phyloP scores from a whole-genome alignment of 495 filamentous ascomycete species.

The Penicillium parvum region DNA sequence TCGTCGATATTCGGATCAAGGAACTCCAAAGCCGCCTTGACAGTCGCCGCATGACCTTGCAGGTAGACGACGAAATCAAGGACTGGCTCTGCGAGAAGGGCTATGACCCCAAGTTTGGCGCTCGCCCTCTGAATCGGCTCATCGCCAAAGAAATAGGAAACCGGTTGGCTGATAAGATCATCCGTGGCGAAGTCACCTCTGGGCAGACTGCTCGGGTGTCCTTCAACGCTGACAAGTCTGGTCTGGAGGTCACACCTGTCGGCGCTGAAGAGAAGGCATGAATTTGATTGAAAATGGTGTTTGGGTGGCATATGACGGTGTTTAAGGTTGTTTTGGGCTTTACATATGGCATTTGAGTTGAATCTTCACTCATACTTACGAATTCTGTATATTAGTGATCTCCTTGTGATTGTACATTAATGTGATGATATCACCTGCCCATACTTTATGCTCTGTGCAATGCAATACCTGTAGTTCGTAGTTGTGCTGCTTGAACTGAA shows the following conservation, averaged over 20 bases:
- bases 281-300: too few relatives aligned
- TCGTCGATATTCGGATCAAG: conserved; percentile 84
- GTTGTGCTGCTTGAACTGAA: neutral
- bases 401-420: conserved; percentile 10
- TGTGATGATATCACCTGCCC: conserved; percentile 4
- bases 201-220: conserved; percentile 68
- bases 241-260: conserved; percentile 28
- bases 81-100: conserved; percentile 83
- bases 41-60: conserved; percentile 75
- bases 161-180: conserved; percentile 83
- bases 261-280: conserved; percentile 12
- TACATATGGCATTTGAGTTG: conserved; percentile 7
- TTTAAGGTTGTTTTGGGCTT: conserved; percentile 5
- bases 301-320: conserved; percentile 5
- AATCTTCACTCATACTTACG: conserved; percentile 17
- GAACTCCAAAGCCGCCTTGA: conserved; percentile 82
- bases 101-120: conserved; percentile 88
- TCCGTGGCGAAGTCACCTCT: conserved; percentile 71
- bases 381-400: conserved; percentile 14
- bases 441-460: neutral
- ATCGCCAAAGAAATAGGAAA: conserved; percentile 88
- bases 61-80: conserved; percentile 66
- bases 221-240: conserved; percentile 48
- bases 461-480: neutral
- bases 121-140: conserved; percentile 86